A percentile compares a stretch with the other conserved stretches of the same genome.
These are phyloP conservation scores for Saccharomycopsis microspora DNA, from an alignment of 805 yeast genomes.

Conservation along the genomic window DNA sequence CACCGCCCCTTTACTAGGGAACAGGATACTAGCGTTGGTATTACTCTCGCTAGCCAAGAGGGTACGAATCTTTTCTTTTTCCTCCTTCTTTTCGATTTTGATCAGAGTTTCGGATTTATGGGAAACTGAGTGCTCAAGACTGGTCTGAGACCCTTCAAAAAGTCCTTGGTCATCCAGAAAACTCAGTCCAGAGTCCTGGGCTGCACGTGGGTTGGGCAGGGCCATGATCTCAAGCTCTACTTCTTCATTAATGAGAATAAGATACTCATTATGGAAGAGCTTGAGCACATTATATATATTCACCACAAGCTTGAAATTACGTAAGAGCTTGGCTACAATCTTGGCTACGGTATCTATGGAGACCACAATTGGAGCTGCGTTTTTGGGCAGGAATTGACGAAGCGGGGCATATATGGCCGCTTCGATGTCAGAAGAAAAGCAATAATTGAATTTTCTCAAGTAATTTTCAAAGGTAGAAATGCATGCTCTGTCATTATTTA, in stretches of 20 bases:
- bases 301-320: slow-evolving; percentile 15
- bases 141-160: background rate
- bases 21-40: slow-evolving; percentile 3
- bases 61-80: no score
- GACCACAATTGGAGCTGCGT: background rate
- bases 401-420: slow-evolving; percentile 6
- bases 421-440: slow-evolving; percentile 13
- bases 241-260: slow-evolving; percentile 16
- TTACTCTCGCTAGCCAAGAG: background rate
- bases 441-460: slow-evolving; percentile 15
- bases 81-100: background rate
- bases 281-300: slow-evolving; percentile 15
- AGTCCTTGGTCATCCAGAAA: background rate
- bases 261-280: slow-evolving; percentile 15
- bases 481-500: slow-evolving; percentile 11
- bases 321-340: slow-evolving; percentile 6
- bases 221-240: slow-evolving; percentile 15
- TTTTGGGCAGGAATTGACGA: background rate
- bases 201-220: background rate
- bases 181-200: background rate
- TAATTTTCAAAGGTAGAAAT: slow-evolving; percentile 13
- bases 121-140: background rate
- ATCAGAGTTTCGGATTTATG: background rate
- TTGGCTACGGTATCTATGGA: slow-evolving; percentile 9
- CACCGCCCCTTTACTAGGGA: slow-evolving; percentile 2